Percentiles rank a stretch among this genome's conserved stretches.
Evolutionary conservation across 179 eudicot species (phyloP).

Genomic region (Actinidia polygama): DNA sequence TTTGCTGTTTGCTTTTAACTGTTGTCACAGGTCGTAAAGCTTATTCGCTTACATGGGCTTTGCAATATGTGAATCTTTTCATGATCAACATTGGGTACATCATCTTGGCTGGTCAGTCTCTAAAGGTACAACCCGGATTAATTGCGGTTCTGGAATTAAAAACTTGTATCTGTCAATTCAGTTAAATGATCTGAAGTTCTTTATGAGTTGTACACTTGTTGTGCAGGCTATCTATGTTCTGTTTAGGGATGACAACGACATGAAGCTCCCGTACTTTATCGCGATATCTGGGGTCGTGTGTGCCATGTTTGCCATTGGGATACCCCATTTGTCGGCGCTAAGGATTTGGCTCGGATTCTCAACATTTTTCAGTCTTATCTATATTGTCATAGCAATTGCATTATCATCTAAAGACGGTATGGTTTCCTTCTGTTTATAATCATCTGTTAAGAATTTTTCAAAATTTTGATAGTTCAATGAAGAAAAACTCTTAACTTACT

Average conservation of each 20-base stretch:
- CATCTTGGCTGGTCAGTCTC: conserved; percentile 83
- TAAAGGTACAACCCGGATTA: conserved; percentile 54
- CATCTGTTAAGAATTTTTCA: background rate
- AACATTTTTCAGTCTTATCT: conserved; percentile 71
- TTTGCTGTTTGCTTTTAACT: background rate
- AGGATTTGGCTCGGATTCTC: conserved; percentile 86
- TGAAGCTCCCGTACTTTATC: conserved; percentile 90
- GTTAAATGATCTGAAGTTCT: background rate
- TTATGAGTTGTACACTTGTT: conserved; percentile 6
- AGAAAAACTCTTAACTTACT: no score
- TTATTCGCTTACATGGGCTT: conserved; percentile 80
- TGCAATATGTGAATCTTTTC: conserved; percentile 82
- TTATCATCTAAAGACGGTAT: conserved; percentile 80
- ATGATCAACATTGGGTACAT: conserved; percentile 88
- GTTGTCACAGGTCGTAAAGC: conserved; percentile 64
- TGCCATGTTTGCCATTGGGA: conserved; percentile 75
- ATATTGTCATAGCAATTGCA: conserved; percentile 61
- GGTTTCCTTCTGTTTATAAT: conserved; percentile 15
- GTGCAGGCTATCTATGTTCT: conserved; percentile 77
- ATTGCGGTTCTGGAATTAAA: background rate
- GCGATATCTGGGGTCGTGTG: conserved; percentile 75
- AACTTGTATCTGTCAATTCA: background rate
- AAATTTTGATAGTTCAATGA: no score
- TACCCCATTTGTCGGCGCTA: conserved; percentile 87
- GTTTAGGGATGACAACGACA: conserved; percentile 49